A percentile compares a stretch with the other conserved stretches of the same genome.
Conservation (phyloP, 768 basidiomycete species). For the Rhodosporidiobolus odoratus region DNA sequence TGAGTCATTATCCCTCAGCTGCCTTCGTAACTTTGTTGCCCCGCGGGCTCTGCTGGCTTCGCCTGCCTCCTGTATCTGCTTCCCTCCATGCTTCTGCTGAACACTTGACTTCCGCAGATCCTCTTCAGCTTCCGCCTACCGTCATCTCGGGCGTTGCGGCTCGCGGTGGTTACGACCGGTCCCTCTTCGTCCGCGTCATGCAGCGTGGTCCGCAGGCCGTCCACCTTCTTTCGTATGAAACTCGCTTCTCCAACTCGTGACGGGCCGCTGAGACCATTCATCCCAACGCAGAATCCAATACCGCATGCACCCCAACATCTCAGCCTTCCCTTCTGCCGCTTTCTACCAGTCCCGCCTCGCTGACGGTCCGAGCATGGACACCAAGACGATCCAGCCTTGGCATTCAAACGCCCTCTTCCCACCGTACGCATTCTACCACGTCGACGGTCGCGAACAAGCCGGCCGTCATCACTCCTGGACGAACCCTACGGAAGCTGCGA, state of each 20-base stretch:
- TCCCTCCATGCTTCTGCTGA: too few species aligned
- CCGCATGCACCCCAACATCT: conserved; percentile 98
- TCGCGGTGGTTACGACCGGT: conserved; percentile 71
- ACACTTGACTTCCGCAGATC: conserved; percentile 43
- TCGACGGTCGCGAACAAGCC: conserved; percentile 62
- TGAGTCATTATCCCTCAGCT: too few species aligned
- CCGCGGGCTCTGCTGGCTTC: too few species aligned
- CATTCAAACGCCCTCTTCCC: conserved; percentile 55
- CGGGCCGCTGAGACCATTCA: neutral
- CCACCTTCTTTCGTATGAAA: conserved; percentile 62
- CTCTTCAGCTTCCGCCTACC: conserved; percentile 84
- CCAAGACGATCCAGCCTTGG: conserved; percentile 79
- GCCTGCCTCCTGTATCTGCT: neutral
- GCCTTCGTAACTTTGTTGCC: too few species aligned
- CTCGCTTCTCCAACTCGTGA: neutral
- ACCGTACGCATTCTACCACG: conserved; percentile 83
- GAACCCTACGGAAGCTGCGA: conserved; percentile 67
- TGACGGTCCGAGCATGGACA: conserved; percentile 84
- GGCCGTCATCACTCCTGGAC: conserved; percentile 66
- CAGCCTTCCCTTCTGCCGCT: conserved; percentile 73
- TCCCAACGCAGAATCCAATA: conserved; percentile 75
- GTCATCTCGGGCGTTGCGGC: conserved; percentile 62
- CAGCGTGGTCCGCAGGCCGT: conserved; percentile 76
- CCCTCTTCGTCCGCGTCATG: conserved; percentile 74
- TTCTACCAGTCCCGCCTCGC: conserved; percentile 76